Evolutionary conservation across 257 asterid genomes (phyloP).

Genomic region (Jaltomata sinuosa): DNA sequence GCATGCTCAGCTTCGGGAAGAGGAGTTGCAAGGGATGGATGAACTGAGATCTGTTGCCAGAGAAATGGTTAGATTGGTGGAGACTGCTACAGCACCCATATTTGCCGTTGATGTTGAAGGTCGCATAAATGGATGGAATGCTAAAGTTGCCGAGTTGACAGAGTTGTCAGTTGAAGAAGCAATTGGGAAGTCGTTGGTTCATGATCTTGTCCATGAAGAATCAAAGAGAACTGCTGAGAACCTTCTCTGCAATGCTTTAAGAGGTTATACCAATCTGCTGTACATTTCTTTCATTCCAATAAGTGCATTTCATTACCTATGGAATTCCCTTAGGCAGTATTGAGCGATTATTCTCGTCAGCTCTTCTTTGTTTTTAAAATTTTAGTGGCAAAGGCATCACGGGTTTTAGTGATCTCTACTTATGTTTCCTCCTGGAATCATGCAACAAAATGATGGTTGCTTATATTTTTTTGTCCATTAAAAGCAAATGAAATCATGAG

Average conservation of each 20-base stretch:
- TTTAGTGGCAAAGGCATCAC: not conserved
- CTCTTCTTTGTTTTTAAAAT: not conserved
- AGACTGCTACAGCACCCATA: constrained; percentile 54
- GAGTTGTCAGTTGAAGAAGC: constrained; percentile 50
- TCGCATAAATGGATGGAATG: constrained; percentile 43
- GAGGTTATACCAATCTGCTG: constrained; percentile 29
- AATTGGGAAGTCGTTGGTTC: constrained; percentile 55
- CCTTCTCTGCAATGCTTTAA: constrained; percentile 53
- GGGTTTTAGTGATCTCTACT: not conserved
- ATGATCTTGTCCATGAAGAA: constrained; percentile 54
- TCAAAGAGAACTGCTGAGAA: constrained; percentile 43
- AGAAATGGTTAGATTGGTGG: constrained; percentile 59
- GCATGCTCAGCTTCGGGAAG: constrained; percentile 11
- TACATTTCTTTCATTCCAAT: not conserved
- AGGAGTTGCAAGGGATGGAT: constrained; percentile 31
- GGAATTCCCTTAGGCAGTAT: not conserved
- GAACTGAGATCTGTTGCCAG: constrained; percentile 47
- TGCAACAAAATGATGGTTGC: not conserved
- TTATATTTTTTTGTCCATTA: not conserved
- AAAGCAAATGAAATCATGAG: not conserved
- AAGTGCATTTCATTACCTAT: not conserved
- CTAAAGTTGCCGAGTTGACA: constrained; percentile 21
- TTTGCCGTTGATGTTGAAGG: constrained; percentile 47
- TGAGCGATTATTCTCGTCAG: not conserved
- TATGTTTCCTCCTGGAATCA: not conserved